Evolutionary conservation across 148 eudicot species (phyloP), one percentile per base, ranked within the genome.

Genomic region (Arctostaphylos glauca): DNA sequence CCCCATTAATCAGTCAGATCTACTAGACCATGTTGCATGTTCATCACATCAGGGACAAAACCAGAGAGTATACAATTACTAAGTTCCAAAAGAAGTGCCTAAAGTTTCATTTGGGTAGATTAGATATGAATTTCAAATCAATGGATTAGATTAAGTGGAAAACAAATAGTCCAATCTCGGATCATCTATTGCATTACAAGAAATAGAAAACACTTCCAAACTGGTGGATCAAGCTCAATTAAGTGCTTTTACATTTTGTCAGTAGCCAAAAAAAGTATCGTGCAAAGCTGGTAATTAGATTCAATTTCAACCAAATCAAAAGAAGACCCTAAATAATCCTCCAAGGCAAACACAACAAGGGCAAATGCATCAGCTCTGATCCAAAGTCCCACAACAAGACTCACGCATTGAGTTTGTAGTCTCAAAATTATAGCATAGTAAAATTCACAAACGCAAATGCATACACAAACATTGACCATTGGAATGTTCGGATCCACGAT

Each of bases 261-360:
- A 25, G 38, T 10, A 54, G 31, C 5, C 23, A 25, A 84, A 6
- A 43, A 31, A 31, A 31, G 38, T 70, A 47, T 16, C 7, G 46
- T 43, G 52, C 16, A 13, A 59, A 52, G 16, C 23, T 52, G 23
- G n/a, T 64, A 71, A 70, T 53, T 59, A 70, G 81, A 83, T 83
- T 78, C 82, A 16, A 55, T 21, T 53, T 68, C 41, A 41, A 60
- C 72, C 74, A 82, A 41, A 43, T 82, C 66, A 66, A 80, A 31
- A 31, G 38, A 59, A 21, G 16, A 66, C 5, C 18, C 60, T 73
- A 13, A 79, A 48, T 43, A 75, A 8, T 31, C 38, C 54, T 70
- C 71, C 25, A 79, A n/a, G 46, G 52, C 76, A 73, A 46, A 73
- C 76, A 46, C 3, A 72, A 44, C 31, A 3, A 25, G 56, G 43